These are phyloP conservation scores for Panellus pusillus DNA, from an alignment of 768 basidiomycete species.

Conservation along the genomic window DNA sequence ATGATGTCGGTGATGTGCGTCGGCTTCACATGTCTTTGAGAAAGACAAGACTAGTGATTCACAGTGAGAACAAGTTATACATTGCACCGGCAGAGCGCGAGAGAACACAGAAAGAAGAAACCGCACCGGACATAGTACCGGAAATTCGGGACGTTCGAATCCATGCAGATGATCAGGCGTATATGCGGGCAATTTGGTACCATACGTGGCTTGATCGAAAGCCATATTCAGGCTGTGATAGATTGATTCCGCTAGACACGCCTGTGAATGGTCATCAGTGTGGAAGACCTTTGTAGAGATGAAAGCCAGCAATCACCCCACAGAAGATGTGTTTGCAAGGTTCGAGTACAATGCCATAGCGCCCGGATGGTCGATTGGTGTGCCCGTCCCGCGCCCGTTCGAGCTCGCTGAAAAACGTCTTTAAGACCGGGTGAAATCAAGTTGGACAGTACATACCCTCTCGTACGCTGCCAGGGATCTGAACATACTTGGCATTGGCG, in stretches of 20 bases:
- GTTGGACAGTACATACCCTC: no score
- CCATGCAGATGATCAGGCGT: background rate
- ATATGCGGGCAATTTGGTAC: constrained; percentile 8
- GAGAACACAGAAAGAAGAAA: background rate
- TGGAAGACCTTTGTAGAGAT: background rate
- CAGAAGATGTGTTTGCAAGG: constrained; percentile 20
- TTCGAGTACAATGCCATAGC: no score
- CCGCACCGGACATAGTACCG: constrained; percentile 20
- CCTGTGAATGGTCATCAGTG: background rate
- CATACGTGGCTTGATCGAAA: constrained; percentile 18
- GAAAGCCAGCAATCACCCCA: constrained; percentile 5
- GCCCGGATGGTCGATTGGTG: no score
- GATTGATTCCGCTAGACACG: constrained; percentile 21
- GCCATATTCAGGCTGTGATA: constrained; percentile 21
- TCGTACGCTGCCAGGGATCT: no score
- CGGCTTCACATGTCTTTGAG: background rate
- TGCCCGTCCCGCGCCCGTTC: no score
- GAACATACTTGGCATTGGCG: no score
- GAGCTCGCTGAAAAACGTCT: no score
- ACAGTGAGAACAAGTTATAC: no score
- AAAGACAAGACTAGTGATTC: constrained; percentile 5
- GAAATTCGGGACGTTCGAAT: constrained; percentile 13
- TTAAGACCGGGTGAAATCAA: no score
- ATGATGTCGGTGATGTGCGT: constrained; percentile 17
- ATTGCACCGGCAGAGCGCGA: background rate